Evolutionary conservation across 1,284 basidiomycete genomes (phyloP).

Genomic region (Laetiporus sulphureus): DNA sequence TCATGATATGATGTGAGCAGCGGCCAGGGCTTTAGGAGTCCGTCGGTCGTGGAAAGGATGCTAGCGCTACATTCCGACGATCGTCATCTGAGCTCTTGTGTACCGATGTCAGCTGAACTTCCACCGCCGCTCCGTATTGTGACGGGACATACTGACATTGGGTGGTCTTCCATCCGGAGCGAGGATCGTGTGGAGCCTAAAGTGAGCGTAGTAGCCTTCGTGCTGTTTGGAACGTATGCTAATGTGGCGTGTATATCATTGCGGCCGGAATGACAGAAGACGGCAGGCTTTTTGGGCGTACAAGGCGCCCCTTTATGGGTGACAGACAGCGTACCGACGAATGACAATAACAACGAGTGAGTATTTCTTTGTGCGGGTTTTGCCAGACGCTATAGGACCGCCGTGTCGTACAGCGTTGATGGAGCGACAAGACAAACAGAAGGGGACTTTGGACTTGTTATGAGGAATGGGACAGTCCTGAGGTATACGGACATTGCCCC

Average conservation of each 20-base stretch:
- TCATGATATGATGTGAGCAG: too few relatives aligned
- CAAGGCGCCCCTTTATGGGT: slow-evolving; percentile 38
- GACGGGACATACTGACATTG: slow-evolving; percentile 33
- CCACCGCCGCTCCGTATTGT: slow-evolving; percentile 50
- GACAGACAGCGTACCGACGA: slow-evolving; percentile 44
- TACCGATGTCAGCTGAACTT: not conserved
- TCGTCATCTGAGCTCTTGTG: too few relatives aligned
- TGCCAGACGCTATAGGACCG: not conserved
- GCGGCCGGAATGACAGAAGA: not conserved
- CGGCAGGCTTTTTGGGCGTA: slow-evolving; percentile 12
- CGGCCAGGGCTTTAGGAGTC: too few relatives aligned
- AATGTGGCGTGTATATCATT: not conserved
- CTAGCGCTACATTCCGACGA: too few relatives aligned
- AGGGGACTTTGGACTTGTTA: slow-evolving; percentile 38
- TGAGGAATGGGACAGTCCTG: slow-evolving; percentile 40
- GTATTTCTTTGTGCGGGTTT: too few relatives aligned
- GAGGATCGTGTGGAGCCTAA: slow-evolving; percentile 10
- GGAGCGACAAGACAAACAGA: slow-evolving; percentile 37
- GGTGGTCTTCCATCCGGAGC: slow-evolving; percentile 16
- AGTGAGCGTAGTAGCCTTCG: too few relatives aligned
- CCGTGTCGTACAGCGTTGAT: slow-evolving; percentile 33
- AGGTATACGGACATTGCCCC: slow-evolving; percentile 54
- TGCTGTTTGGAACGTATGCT: too few relatives aligned
- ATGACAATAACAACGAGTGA: slow-evolving; percentile 46
- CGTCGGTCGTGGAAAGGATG: too few relatives aligned